Base-by-base conservation (phyloP, 2,329 filamentous ascomycete species). In the Alternaria ethzedia region DNA sequence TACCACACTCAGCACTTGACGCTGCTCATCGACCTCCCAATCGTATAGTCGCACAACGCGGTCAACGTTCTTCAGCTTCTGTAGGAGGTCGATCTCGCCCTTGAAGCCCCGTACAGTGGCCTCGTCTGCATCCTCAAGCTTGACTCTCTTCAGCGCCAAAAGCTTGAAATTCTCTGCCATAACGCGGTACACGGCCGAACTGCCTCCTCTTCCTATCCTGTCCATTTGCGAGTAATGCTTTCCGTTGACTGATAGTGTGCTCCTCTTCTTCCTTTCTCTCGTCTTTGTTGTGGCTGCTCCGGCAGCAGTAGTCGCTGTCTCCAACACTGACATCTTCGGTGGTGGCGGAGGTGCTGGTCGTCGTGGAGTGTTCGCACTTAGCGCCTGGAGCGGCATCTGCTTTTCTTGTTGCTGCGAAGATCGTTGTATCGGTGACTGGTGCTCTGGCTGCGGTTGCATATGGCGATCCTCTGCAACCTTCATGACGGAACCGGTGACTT, bases 121-220 rank as follows among this genome's bases (percentile, higher is more conserved):
- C 69, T 96, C 93, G 75, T 99, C 95, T 26, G 93, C 92, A 72
- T 95, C 91, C 75, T 97, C 94, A 8, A 98, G 85, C 56, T 95
- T 93, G 23, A 99, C 96, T 52, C 93, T 87, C 82, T 99, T 99
- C 69, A 99, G 82, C 1, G 96, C 96, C 80, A 97, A 94, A 80
- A 97, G 93, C 78, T 94, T 96, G 75, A 93, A 94, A 75, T 97
- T 98, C 79, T 99, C 96, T 0, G 96, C 95, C 84, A 97, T 97
- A 32, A 99, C 96, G 49, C 94, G 90, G 80, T 97, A 99, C 2
- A 99, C 96, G 75, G 96, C 94, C 54, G 91, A 94, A 70, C 93
- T 97, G 30, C 96, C 96, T 66, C 96, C 96, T 61, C 94, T 90
- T 10, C 96, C 96, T 69, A 99, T 90, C 70, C 91, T 93, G 78